A percentile compares a stretch with the other conserved stretches of the same genome.
Conservation (phyloP, 106 monocot species). For the Vanilla planifolia region DNA sequence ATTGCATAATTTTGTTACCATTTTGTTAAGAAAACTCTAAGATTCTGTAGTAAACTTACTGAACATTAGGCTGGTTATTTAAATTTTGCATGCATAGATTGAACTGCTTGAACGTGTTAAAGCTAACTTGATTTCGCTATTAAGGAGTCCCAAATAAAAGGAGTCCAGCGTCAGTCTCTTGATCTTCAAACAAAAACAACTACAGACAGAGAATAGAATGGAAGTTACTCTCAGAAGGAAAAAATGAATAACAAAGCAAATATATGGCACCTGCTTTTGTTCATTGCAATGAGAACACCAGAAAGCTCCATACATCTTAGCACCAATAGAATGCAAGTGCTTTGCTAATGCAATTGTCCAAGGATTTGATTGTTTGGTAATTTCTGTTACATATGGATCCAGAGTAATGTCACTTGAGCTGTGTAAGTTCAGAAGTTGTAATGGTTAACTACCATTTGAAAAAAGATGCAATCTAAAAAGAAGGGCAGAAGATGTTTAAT, state of each 20-base stretch:
- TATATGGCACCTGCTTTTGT: slow-evolving; percentile 72
- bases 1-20: too few relatives aligned
- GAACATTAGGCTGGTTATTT: too few relatives aligned
- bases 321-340: slow-evolving; percentile 74
- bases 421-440: slow-evolving; percentile 8
- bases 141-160: too few relatives aligned
- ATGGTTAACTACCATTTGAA: not conserved
- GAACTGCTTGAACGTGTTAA: too few relatives aligned
- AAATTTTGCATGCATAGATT: too few relatives aligned
- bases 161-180: too few relatives aligned
- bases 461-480: not conserved
- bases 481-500: not conserved
- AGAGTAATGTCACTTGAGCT: slow-evolving; percentile 55
- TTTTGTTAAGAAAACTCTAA: too few relatives aligned
- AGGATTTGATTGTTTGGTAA: slow-evolving; percentile 71
- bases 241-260: not conserved
- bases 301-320: slow-evolving; percentile 99
- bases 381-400: slow-evolving; percentile 64
- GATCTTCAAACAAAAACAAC: too few relatives aligned
- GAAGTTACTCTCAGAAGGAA: too few relatives aligned
- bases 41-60: too few relatives aligned
- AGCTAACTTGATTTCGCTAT: too few relatives aligned
- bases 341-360: slow-evolving; percentile 81
- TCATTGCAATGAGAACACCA: slow-evolving; percentile 98
- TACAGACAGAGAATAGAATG: too few relatives aligned